Conservation (phyloP, 2,329 filamentous ascomycete genomes). For the Aspergillus sp. region DNA sequence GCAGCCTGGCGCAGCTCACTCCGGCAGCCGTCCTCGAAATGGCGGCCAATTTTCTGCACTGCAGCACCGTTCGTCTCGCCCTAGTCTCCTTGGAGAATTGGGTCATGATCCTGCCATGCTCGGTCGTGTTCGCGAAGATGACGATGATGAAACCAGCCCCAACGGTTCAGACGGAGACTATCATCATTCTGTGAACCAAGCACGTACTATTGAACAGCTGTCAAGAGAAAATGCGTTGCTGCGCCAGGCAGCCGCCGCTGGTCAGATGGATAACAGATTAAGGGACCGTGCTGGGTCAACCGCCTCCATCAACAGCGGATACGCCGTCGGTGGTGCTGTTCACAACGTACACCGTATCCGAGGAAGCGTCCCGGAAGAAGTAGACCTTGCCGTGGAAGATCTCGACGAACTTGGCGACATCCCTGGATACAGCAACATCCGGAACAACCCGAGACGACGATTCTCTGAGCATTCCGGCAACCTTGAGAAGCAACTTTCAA, state of each 20-base stretch:
- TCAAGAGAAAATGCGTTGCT: constrained; percentile 44
- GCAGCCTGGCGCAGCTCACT: constrained; percentile 20
- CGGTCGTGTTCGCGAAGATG: constrained; percentile 45
- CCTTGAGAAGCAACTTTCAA: constrained; percentile 36
- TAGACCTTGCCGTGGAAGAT: constrained; percentile 41
- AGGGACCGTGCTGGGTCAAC: constrained; percentile 40
- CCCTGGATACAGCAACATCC: constrained; percentile 34
- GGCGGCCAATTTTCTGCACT: constrained; percentile 59
- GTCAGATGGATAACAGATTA: constrained; percentile 32
- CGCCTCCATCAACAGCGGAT: constrained; percentile 30
- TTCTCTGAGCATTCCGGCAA: constrained; percentile 42
- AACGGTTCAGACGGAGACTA: constrained; percentile 35
- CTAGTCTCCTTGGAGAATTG: constrained; percentile 42
- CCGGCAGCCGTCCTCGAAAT: constrained; percentile 30
- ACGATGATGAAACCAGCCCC: constrained; percentile 39
- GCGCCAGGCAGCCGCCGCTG: constrained; percentile 37
- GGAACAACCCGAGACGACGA: constrained; percentile 33
- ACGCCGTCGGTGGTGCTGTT: constrained; percentile 24
- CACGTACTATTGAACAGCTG: constrained; percentile 43
- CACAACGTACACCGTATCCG: constrained; percentile 36
- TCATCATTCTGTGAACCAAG: constrained; percentile 35
- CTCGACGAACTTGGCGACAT: constrained; percentile 38
- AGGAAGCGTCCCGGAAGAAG: constrained; percentile 39
- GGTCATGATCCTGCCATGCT: constrained; percentile 43
- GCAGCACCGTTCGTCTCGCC: constrained; percentile 72